Conservation (phyloP, 73 alveolate genomes). For the Durusdinium trenchii region DNA sequence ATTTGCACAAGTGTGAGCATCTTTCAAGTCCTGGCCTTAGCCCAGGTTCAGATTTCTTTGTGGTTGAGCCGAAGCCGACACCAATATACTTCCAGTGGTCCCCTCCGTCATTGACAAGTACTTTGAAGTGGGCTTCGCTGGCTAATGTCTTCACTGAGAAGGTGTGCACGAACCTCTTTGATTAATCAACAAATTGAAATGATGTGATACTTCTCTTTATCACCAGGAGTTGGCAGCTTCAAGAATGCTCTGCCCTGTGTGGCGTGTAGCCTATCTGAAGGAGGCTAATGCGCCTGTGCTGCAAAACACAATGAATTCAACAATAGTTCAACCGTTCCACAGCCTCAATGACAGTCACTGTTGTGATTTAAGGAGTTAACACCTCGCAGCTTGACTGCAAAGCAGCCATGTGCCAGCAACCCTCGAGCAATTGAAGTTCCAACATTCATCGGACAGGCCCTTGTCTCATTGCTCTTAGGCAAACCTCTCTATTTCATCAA, state of each 20-base stretch:
- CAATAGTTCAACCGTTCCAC: background rate
- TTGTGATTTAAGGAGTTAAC: slow-evolving; percentile 47
- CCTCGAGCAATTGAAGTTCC: too few relatives aligned
- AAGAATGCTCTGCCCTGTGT: background rate
- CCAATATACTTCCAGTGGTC: slow-evolving; percentile 25
- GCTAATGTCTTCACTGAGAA: slow-evolving; percentile 8
- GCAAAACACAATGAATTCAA: background rate
- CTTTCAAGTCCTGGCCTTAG: too few relatives aligned
- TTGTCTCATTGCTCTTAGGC: background rate
- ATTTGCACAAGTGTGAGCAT: background rate
- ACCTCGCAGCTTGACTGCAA: slow-evolving; percentile 24
- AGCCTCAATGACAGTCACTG: too few relatives aligned
- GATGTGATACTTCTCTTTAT: too few relatives aligned
- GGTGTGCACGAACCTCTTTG: too few relatives aligned
- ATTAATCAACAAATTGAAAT: too few relatives aligned
- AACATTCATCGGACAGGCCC: too few relatives aligned
- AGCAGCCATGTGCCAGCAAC: background rate
- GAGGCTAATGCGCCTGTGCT: background rate
- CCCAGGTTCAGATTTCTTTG: slow-evolving; percentile 32
- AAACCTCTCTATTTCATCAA: background rate
- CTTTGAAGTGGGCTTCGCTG: background rate
- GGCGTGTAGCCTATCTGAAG: slow-evolving; percentile 24
- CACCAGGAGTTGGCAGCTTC: background rate
- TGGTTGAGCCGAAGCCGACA: slow-evolving; percentile 1
- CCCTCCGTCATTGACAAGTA: background rate